A percentile compares a stretch with the other conserved stretches of the same genome.
phyloP scores from a whole-genome alignment of 495 filamentous ascomycete species.

The Xylaria grammica region DNA sequence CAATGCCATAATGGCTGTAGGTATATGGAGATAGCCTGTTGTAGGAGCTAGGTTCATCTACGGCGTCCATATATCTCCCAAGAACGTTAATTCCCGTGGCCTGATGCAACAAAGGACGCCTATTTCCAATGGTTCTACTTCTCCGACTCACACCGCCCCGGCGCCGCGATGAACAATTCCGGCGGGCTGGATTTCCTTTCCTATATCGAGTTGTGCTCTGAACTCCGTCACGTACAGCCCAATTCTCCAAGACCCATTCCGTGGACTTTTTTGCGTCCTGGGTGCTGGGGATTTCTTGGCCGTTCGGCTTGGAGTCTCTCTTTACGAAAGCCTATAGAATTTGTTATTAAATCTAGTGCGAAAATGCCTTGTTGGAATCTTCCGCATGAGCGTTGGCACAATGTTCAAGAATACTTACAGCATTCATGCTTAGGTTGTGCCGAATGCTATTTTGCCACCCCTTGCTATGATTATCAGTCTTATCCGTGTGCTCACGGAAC shows the following conservation, averaged over 20 bases:
- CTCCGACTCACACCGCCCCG: slow-evolving; percentile 26
- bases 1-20: no score
- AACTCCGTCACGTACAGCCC: slow-evolving; percentile 45
- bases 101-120: slow-evolving; percentile 2
- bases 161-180: slow-evolving; percentile 24
- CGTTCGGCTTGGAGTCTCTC: slow-evolving; percentile 38
- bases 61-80: no score
- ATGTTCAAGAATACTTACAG: slow-evolving; percentile 59
- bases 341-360: slow-evolving; percentile 11
- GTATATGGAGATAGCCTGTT: no score
- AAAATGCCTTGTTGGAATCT: background rate
- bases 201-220: slow-evolving; percentile 56
- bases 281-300: no score
- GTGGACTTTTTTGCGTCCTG: slow-evolving; percentile 44
- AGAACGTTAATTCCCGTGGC: no score
- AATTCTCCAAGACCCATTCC: slow-evolving; percentile 49
- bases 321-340: slow-evolving; percentile 49
- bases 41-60: no score
- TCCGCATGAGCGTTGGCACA: no score
- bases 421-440: slow-evolving; percentile 97
- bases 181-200: slow-evolving; percentile 39
- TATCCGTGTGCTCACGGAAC: slow-evolving; percentile 82
- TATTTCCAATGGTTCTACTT: slow-evolving; percentile 23
- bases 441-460: slow-evolving; percentile 98
- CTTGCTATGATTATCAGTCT: slow-evolving; percentile 66